Evolutionary conservation across 192 early-diverging fungal species (phyloP), one percentile per base, ranked within the genome.

Genomic region (Lobosporangium transversale): DNA sequence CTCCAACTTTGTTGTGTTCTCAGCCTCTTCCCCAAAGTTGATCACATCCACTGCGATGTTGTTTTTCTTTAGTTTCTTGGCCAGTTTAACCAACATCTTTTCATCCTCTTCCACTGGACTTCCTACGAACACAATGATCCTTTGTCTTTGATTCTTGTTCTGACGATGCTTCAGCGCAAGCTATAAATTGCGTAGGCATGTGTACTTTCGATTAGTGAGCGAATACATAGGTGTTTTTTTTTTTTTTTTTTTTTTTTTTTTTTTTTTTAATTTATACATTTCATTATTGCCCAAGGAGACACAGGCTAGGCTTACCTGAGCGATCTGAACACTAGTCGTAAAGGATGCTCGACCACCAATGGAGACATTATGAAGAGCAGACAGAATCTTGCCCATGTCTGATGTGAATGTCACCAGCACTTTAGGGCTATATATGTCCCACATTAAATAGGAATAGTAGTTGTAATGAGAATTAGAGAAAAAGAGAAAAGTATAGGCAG

Each of bases 41-140:
- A 99, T 73, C 10, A 99, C 83, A 69, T 99, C 97, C 14, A 99
- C 90, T 10, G 94, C 94, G 40, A 99, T 88, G 64, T 94, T 95
- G 84, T 99, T 99, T 89, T 99, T 99, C 80, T 98, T 97, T 58
- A 97, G 87, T 74, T 97, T 97, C 85, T 98, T 98, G 61, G 90
- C 97, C 50, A 99, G 78, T 74, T 88, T 90, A 30, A 96, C 91
- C 31, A 99, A 79, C 32, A 95, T 83, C 79, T 88, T 90, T 62
- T 94, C 89, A 66, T 98, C 97, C 27, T 92, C 84, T 8, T 83
- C 81, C 15, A 99, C 70, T 26, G 97, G 97, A 50, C 94, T 95
- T 33, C 93, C 94, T 2, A 95, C 93, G 83, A 99, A 98, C 20
- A 92, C 94, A 75, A 99, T 89, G 51, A 99, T 93, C 37, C 97